phyloP scores from a whole-genome alignment of 345 rosid species.

The Hevea brasiliensis region DNA sequence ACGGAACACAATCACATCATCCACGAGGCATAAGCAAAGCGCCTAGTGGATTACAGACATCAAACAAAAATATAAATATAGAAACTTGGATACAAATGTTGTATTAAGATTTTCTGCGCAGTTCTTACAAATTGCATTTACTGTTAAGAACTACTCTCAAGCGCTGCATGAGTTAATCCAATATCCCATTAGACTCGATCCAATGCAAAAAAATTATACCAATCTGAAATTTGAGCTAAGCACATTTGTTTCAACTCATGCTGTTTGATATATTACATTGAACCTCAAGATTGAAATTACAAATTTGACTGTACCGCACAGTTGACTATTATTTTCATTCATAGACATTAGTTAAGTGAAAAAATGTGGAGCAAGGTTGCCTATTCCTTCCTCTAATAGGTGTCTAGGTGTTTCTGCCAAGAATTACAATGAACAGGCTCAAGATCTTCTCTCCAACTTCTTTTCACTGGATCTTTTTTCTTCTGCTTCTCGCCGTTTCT shows the following conservation, averaged over 20 bases:
- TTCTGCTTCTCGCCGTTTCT: slow-evolving; percentile 81
- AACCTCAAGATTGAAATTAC: not conserved
- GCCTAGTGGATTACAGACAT: not conserved
- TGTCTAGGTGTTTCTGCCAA: not conserved
- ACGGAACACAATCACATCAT: no score
- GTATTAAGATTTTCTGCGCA: not conserved
- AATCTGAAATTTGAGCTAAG: no score
- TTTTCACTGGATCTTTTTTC: slow-evolving; percentile 71
- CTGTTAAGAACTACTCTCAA: not conserved
- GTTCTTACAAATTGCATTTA: not conserved
- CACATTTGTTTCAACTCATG: not conserved
- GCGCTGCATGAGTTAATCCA: no score
- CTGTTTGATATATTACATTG: slow-evolving; percentile 8
- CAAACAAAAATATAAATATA: no score
- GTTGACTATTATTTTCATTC: not conserved
- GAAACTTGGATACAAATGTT: not conserved
- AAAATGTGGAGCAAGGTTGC: not conserved
- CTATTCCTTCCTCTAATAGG: not conserved
- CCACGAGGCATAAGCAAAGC: not conserved
- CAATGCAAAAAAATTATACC: no score
- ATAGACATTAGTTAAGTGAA: not conserved
- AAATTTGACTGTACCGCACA: not conserved
- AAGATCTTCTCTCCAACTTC: slow-evolving; percentile 74
- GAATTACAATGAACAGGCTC: slow-evolving; percentile 18
- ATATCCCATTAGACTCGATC: no score